phyloP scores from a whole-genome alignment of 2,329 filamentous ascomycete genomes.

The Aureobasidium mangrovei region DNA sequence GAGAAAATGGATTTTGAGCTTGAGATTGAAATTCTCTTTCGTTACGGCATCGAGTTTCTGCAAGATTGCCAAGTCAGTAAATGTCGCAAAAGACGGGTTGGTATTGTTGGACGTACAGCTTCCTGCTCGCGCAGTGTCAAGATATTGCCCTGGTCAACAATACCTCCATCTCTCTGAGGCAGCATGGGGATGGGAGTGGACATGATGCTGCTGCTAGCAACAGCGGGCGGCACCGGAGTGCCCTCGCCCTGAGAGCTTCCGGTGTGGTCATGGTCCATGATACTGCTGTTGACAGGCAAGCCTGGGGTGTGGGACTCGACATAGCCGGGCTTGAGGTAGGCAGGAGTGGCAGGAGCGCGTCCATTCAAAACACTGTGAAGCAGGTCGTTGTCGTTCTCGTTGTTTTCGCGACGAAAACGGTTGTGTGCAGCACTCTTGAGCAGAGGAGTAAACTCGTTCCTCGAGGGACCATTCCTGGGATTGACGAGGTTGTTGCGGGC shows the following conservation, averaged over 20 bases:
- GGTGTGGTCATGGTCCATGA: conserved; percentile 53
- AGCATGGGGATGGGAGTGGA: conserved; percentile 73
- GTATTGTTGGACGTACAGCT: conserved; percentile 47
- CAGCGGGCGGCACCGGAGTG: conserved; percentile 69
- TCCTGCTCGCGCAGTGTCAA: conserved; percentile 91
- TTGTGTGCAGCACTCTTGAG: conserved; percentile 75
- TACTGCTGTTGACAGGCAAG: conserved; percentile 66
- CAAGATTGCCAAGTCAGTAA: conserved; percentile 11
- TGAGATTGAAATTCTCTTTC: conserved; percentile 96
- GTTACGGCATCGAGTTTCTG: conserved; percentile 83
- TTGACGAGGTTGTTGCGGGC: conserved; percentile 62
- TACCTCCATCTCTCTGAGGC: conserved; percentile 55
- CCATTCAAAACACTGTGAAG: conserved; percentile 31
- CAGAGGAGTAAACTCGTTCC: conserved; percentile 85
- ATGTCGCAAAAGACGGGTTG: neutral
- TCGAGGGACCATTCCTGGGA: conserved; percentile 49
- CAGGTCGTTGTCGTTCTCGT: conserved; percentile 17
- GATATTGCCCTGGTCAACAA: conserved; percentile 78
- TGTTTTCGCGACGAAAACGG: conserved; percentile 36
- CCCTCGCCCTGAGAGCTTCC: conserved; percentile 56
- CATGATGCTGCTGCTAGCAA: conserved; percentile 66
- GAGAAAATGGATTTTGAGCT: conserved; percentile 93
- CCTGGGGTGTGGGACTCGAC: conserved; percentile 62
- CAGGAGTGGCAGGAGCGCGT: conserved; percentile 56
- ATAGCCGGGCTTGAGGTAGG: conserved; percentile 51